Conservation (phyloP, 2,329 filamentous ascomycete genomes). For the Ceratocystis harringtonii region DNA sequence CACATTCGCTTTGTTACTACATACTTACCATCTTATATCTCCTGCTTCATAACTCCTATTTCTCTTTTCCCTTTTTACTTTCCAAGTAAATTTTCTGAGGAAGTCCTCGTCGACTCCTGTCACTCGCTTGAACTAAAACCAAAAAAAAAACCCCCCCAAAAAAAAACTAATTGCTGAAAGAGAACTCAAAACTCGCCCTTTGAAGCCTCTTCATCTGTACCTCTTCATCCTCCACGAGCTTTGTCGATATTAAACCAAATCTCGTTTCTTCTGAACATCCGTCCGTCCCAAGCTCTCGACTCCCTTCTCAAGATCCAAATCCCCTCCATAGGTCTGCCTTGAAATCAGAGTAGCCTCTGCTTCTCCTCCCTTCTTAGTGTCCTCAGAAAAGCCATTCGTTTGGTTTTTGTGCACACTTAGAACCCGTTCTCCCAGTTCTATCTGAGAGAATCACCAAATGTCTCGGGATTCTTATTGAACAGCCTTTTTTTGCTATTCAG, state of each 20-base stretch:
- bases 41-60: conserved; percentile 13
- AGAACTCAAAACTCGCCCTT: conserved; percentile 1
- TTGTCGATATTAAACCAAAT: neutral
- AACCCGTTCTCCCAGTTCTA: neutral
- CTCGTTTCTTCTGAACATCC: neutral
- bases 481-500: conserved; percentile 10
- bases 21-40: conserved; percentile 3
- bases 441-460: conserved; percentile 11
- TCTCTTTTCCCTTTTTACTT: conserved; percentile 14
- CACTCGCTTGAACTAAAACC: conserved; percentile 44
- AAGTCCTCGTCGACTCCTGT: conserved; percentile 63
- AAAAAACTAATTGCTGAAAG: neutral
- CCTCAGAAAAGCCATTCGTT: neutral
- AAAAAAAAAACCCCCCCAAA: too few species aligned
- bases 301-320: neutral
- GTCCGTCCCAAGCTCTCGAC: neutral
- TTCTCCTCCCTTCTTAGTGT: neutral
- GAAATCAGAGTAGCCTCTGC: neutral
- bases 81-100: conserved; percentile 31
- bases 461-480: conserved; percentile 15
- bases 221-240: neutral
- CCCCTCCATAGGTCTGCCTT: neutral
- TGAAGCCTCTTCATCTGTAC: neutral
- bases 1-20: conserved; percentile 7
- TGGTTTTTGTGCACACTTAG: conserved; percentile 7